phyloP scores from a whole-genome alignment of 352 stramenopile species.

The Peronospora farinosa region DNA sequence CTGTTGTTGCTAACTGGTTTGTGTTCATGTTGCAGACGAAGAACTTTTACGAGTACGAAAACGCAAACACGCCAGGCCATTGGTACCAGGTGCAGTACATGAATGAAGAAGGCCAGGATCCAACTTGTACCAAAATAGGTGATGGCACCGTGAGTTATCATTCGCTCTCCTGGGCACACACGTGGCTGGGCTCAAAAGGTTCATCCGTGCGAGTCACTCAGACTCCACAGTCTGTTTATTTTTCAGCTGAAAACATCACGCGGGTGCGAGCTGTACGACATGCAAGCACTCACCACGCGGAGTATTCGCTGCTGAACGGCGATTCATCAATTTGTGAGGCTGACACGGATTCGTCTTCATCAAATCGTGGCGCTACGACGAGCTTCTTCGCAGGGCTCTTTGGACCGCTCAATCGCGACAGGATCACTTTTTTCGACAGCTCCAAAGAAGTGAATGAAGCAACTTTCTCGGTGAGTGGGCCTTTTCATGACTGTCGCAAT shows the following conservation, averaged over 20 bases:
- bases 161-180: slow-evolving; percentile 73
- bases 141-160: slow-evolving; percentile 75
- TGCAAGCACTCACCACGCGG: slow-evolving; percentile 43
- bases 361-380: slow-evolving; percentile 12
- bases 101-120: slow-evolving; percentile 40
- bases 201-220: slow-evolving; percentile 60
- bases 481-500: neutral
- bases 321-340: slow-evolving; percentile 36
- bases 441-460: slow-evolving; percentile 26
- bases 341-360: slow-evolving; percentile 8
- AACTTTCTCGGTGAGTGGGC: slow-evolving; percentile 28
- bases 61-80: slow-evolving; percentile 38
- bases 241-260: slow-evolving; percentile 49
- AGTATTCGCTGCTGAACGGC: slow-evolving; percentile 47
- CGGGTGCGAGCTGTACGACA: slow-evolving; percentile 42
- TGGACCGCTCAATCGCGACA: slow-evolving; percentile 36
- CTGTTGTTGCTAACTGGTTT: neutral
- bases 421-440: slow-evolving; percentile 76
- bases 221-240: slow-evolving; percentile 66
- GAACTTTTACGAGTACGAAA: slow-evolving; percentile 66
- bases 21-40: slow-evolving; percentile 38
- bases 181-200: slow-evolving; percentile 50
- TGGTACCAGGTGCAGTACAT: slow-evolving; percentile 59
- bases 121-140: slow-evolving; percentile 63
- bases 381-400: slow-evolving; percentile 68